Percentiles rank a stretch among this genome's conserved stretches.
These are phyloP conservation scores for Penicillium hesseltinei DNA, from an alignment of 2,329 filamentous ascomycete genomes.

Conservation along the genomic window DNA sequence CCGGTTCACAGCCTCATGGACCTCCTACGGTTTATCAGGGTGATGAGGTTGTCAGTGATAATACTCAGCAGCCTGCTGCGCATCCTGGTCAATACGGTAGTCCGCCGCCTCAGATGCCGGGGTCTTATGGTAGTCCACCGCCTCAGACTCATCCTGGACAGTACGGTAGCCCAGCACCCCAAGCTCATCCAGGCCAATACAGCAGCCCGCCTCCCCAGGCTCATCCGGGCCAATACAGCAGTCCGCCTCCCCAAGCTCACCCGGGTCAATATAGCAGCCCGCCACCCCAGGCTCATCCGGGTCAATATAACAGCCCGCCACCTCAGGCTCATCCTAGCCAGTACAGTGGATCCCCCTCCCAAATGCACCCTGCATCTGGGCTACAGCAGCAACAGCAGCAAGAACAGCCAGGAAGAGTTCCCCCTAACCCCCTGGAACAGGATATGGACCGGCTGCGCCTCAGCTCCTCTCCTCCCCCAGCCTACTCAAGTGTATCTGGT, in stretches of 20 bases:
- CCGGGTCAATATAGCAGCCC: conserved; percentile 32
- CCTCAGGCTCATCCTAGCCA: conserved; percentile 4
- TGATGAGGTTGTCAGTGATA: conserved; percentile 61
- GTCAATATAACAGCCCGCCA: conserved; percentile 35
- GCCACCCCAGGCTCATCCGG: conserved; percentile 30
- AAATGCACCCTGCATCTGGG: conserved; percentile 22
- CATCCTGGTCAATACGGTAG: conserved; percentile 27
- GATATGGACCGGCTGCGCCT: conserved; percentile 82
- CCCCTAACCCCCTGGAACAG: conserved; percentile 74
- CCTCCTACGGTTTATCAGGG: conserved; percentile 92
- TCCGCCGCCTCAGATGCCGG: conserved; percentile 35
- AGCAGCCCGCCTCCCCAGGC: conserved; percentile 39
- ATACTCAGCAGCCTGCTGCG: conserved; percentile 38
- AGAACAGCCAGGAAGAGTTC: conserved; percentile 40
- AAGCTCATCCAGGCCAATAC: conserved; percentile 22
- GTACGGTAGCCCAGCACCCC: neutral
- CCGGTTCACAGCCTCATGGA: conserved; percentile 81
- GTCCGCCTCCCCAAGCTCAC: conserved; percentile 24
- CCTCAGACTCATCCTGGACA: conserved; percentile 25
- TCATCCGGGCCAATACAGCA: conserved; percentile 9
- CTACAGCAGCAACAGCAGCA: conserved; percentile 23
- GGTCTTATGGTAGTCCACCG: neutral
- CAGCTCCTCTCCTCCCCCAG: conserved; percentile 84
- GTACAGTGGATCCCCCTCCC: conserved; percentile 27
- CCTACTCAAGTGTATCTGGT: conserved; percentile 75